These are phyloP conservation scores for Croton setiger DNA, from an alignment of 441 rosid species.

Conservation along the genomic window DNA sequence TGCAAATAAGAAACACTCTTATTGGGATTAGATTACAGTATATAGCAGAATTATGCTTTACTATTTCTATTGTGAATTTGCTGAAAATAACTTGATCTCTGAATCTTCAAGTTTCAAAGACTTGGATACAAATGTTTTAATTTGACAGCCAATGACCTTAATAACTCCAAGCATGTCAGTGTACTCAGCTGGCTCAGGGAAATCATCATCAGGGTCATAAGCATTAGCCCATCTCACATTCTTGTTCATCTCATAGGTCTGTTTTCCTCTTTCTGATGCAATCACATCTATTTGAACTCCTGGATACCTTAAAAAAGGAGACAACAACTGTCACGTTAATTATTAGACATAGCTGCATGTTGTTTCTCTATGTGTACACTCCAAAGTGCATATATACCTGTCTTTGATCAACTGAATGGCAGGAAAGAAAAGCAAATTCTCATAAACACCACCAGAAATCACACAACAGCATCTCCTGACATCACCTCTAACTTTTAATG, in stretches of 20 bases:
- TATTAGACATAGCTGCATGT: too few relatives aligned
- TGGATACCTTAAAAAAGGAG: slow-evolving; percentile 53
- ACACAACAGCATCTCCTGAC: slow-evolving; percentile 87
- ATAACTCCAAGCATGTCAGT: slow-evolving; percentile 78
- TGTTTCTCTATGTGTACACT: too few relatives aligned
- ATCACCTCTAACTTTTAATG: slow-evolving; percentile 84
- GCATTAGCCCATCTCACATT: slow-evolving; percentile 89
- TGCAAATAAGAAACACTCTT: neutral
- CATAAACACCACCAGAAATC: slow-evolving; percentile 89
- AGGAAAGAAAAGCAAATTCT: slow-evolving; percentile 82
- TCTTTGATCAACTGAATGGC: slow-evolving; percentile 80
- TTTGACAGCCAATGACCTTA: slow-evolving; percentile 41
- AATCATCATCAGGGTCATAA: slow-evolving; percentile 76
- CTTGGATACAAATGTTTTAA: too few relatives aligned
- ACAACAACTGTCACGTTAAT: neutral
- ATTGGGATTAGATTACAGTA: neutral
- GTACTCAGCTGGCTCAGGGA: slow-evolving; percentile 88
- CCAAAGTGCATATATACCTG: slow-evolving; percentile 37
- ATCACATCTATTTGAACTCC: slow-evolving; percentile 80
- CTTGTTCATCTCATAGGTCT: slow-evolving; percentile 85
- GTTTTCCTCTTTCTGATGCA: slow-evolving; percentile 81
- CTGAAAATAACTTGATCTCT: neutral
- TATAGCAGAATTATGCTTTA: neutral
- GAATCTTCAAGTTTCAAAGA: too few relatives aligned
- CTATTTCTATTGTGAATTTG: neutral